Evolutionary conservation across 2,329 filamentous ascomycete species (phyloP).

Genomic region (Emergomyces orientalis): DNA sequence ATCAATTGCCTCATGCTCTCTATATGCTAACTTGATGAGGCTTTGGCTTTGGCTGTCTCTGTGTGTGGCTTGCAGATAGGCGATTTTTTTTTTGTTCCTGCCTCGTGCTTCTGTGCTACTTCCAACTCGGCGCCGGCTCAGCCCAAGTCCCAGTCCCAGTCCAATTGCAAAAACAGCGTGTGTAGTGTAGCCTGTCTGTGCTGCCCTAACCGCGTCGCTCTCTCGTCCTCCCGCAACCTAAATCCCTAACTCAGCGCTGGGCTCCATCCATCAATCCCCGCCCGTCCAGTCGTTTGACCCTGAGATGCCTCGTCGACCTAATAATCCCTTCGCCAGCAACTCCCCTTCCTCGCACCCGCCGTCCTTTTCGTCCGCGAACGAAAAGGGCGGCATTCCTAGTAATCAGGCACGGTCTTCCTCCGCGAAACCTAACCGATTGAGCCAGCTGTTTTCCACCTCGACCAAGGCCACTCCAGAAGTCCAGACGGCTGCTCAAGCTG

Average conservation of each 20-base stretch:
- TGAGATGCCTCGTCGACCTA: slow-evolving; percentile 56
- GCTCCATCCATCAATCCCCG: background rate
- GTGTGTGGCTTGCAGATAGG: background rate
- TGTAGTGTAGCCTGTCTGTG: background rate
- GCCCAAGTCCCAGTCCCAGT: too few relatives aligned
- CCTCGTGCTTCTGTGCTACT: background rate
- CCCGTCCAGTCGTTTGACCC: slow-evolving; percentile 8
- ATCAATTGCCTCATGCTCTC: background rate
- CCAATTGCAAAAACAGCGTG: background rate
- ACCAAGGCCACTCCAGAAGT: slow-evolving; percentile 62
- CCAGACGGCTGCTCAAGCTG: slow-evolving; percentile 41
- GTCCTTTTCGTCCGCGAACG: slow-evolving; percentile 43
- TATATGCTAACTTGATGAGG: background rate
- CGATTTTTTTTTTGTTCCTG: background rate
- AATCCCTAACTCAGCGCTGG: background rate
- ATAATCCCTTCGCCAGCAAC: slow-evolving; percentile 49
- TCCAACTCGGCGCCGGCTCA: background rate
- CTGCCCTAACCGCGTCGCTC: background rate
- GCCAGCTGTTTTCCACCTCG: slow-evolving; percentile 72
- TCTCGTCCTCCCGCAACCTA: background rate
- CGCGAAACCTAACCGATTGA: slow-evolving; percentile 63
- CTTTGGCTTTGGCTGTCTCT: too few relatives aligned
- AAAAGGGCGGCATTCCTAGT: slow-evolving; percentile 45
- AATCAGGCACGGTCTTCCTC: slow-evolving; percentile 42
- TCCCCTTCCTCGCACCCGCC: slow-evolving; percentile 41